These are phyloP conservation scores for Lonicera japonica DNA, from an alignment of 129 eudicot genomes.

Conservation along the genomic window DNA sequence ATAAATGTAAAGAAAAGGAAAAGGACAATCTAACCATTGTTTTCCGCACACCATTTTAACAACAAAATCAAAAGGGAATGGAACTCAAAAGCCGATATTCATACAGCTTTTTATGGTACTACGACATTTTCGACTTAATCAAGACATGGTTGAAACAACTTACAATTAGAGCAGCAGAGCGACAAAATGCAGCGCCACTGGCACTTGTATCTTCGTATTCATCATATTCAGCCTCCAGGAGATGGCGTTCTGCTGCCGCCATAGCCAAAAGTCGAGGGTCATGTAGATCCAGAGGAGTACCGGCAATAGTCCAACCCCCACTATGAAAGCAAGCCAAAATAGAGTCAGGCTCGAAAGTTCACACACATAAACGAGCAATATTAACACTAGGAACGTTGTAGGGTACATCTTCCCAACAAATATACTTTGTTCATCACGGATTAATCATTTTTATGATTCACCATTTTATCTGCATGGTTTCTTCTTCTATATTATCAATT, in stretches of 20 bases:
- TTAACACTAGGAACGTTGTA: not conserved
- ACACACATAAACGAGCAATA: not conserved
- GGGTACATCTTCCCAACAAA: not conserved
- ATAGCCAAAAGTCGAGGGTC: slow-evolving; percentile 78
- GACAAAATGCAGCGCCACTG: slow-evolving; percentile 74
- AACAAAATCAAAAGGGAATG: not conserved
- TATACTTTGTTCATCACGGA: not conserved
- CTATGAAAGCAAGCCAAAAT: slow-evolving; percentile 23
- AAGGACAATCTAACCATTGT: not conserved
- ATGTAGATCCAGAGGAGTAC: slow-evolving; percentile 60
- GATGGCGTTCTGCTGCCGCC: slow-evolving; percentile 74
- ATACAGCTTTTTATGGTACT: not conserved
- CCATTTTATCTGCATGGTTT: not conserved
- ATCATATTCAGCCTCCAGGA: slow-evolving; percentile 68
- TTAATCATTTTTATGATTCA: not conserved
- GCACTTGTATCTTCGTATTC: slow-evolving; percentile 65
- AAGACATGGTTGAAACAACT: slow-evolving; percentile 4
- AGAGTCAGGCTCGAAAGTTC: not conserved
- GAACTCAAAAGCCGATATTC: not conserved
- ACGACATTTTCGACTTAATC: not conserved
- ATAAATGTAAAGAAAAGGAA: not conserved
- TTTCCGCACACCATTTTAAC: not conserved
- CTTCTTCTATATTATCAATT: no score
- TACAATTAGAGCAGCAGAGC: slow-evolving; percentile 83
- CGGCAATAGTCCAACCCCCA: slow-evolving; percentile 68